A percentile compares a stretch with the other conserved stretches of the same genome.
Conservation (phyloP, 108 stramenopile genomes). For the Nannochloropsis oceanica region DNA sequence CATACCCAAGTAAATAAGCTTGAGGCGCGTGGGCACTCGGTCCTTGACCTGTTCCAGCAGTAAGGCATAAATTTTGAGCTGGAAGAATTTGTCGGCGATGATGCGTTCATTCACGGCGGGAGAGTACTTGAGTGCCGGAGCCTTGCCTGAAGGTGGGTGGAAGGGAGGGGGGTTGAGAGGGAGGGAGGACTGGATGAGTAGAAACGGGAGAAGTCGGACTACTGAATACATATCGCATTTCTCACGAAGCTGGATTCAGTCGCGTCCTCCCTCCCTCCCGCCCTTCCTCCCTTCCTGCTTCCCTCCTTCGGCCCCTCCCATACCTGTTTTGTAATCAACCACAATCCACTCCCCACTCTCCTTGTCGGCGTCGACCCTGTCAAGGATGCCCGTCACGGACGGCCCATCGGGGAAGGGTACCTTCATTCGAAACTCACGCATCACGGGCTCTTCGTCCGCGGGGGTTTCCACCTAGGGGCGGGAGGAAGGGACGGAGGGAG, state of each 20-base stretch:
- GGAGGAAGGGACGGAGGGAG: background rate
- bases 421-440: background rate
- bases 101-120: background rate
- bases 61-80: background rate
- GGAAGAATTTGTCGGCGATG: background rate
- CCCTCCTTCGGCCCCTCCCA: too few species aligned
- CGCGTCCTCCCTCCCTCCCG: too few species aligned
- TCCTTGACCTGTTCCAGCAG: background rate
- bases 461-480: background rate
- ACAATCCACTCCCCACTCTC: background rate
- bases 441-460: background rate
- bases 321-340: background rate
- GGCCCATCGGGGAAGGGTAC: background rate
- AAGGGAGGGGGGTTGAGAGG: background rate
- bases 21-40: background rate
- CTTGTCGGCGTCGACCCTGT: background rate
- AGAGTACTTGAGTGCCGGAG: background rate
- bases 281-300: too few species aligned
- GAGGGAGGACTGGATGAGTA: background rate
- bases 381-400: background rate
- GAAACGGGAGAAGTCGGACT: background rate
- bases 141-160: background rate
- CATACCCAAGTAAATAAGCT: background rate
- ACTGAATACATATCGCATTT: too few species aligned
- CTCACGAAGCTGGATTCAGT: too few species aligned